These are phyloP conservation scores for Aristolochia contorta DNA, from an alignment of 164 flowering plant genomes.

Conservation along the genomic window DNA sequence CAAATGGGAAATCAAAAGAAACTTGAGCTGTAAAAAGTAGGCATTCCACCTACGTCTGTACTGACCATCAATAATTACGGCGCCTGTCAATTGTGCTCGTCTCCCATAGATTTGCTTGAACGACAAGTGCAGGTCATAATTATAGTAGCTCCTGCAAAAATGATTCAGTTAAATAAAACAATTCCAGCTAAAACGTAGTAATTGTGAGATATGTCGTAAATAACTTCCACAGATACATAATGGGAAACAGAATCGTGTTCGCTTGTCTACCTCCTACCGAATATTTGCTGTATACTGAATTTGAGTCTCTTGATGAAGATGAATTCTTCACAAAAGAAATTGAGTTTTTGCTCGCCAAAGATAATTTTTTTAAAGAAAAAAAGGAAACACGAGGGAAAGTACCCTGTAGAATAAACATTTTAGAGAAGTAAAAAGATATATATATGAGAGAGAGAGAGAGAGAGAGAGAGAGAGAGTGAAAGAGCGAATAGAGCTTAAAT, in stretches of 20 bases:
- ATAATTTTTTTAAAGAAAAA: too few species aligned
- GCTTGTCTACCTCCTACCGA: not conserved
- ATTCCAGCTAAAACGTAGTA: not conserved
- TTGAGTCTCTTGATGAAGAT: not conserved
- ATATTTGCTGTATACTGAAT: not conserved
- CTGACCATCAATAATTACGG: slow-evolving; percentile 80
- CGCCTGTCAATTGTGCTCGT: slow-evolving; percentile 48
- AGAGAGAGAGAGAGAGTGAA: too few species aligned
- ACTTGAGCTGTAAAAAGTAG: not conserved
- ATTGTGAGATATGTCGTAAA: not conserved
- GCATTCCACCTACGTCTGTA: not conserved
- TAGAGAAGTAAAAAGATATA: not conserved
- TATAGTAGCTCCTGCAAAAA: slow-evolving; percentile 34
- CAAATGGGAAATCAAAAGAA: not conserved
- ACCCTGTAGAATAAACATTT: not conserved
- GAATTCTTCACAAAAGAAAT: too few species aligned
- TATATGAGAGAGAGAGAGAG: too few species aligned
- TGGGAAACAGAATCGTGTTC: not conserved
- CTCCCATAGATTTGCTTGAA: slow-evolving; percentile 57
- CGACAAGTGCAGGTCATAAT: slow-evolving; percentile 30
- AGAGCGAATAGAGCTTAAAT: not conserved
- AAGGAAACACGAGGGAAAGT: not conserved
- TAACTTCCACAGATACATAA: not conserved
- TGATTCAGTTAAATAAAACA: slow-evolving; percentile 4
- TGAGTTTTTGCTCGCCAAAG: too few species aligned